Evolutionary conservation across 805 yeast species (phyloP).

Genomic region (Ogataea henricii): DNA sequence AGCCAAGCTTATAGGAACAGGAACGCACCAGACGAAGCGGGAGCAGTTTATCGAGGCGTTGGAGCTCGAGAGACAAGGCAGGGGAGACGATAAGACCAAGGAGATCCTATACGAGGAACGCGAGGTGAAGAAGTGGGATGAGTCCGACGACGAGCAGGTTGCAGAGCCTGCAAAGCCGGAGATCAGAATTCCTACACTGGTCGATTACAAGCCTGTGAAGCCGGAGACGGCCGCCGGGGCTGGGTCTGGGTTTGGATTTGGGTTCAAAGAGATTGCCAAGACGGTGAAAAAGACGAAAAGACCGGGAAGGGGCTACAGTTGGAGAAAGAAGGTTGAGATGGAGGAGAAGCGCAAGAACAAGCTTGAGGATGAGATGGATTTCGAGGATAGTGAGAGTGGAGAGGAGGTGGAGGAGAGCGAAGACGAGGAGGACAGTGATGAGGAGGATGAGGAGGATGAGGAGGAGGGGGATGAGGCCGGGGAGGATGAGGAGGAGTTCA

Average conservation of each 20-base stretch:
- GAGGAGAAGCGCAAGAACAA: constrained; percentile 41
- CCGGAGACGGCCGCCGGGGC: constrained; percentile 46
- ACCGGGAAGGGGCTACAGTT: constrained; percentile 62
- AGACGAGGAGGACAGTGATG: constrained; percentile 30
- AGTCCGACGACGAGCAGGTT: constrained; percentile 28
- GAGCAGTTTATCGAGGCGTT: constrained; percentile 78
- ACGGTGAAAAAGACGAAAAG: constrained; percentile 46
- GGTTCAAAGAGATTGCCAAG: constrained; percentile 54
- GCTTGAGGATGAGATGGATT: constrained; percentile 30
- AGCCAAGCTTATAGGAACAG: constrained; percentile 77
- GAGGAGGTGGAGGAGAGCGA: constrained; percentile 32
- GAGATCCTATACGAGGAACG: constrained; percentile 72
- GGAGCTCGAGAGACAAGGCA: constrained; percentile 69
- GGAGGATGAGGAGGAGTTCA: constrained; percentile 26
- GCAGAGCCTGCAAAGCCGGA: constrained; percentile 7
- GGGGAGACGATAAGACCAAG: constrained; percentile 60
- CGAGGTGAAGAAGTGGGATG: constrained; percentile 62
- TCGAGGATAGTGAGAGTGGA: constrained; percentile 29
- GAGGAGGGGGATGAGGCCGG: constrained; percentile 29
- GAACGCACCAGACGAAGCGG: constrained; percentile 56
- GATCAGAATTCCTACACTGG: constrained; percentile 36
- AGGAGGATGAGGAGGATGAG: constrained; percentile 26
- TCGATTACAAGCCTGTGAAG: constrained; percentile 58
- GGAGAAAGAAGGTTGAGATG: constrained; percentile 64
- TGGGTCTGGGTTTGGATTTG: constrained; percentile 42